Base-by-base conservation (phyloP, 2,329 filamentous ascomycete species). In the Incumbomyces delicatus region DNA sequence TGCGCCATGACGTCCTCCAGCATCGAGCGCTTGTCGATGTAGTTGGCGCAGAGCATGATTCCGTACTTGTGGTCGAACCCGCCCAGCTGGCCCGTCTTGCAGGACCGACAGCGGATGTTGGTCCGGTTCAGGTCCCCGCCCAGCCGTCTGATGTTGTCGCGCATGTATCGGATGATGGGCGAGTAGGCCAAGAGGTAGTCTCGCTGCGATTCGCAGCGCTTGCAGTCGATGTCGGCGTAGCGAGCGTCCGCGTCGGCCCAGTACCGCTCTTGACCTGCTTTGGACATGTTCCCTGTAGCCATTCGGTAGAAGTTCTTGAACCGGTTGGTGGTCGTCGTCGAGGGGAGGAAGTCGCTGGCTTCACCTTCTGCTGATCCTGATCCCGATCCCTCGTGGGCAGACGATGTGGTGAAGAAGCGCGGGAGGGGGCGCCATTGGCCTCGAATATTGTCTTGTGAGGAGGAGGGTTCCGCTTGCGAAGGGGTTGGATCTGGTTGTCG, bases 1-100 rank as follows among this genome's bases (percentile, higher is more conserved):
- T 98, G 92, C 22, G 89, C 83, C 60, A 98, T 72, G 10, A 89
- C 95, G 64, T 98, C 92, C 69, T 98, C 92, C 57, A 95, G 66
- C 62, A 95, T 87, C 29, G 81, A 81, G 48, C 80, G 72, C 61
- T 87, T 81, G 49, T 83, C 74, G 61, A 96, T 78, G 67, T 92
- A 83, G 66, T 98, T 98, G 43, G 92, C 87, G 67, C 92, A 98
- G 17, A 98, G 74, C 60, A 94, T 63, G 53, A 98, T 95, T 32
- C 92, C 92, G 62, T 88, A 85, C 42, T 84, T 75, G 1, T 88
- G 81, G 63, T 83, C 83, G 63, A 96, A 96, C 1, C 92, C 92
- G 20, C 90, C 92, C 30, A 77, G 77, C 61, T 84, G 80, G 40
- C 83, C 73, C 43, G 76, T 71, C 16, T 79, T 81, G 62, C 92